Evolutionary conservation across 805 yeast species (phyloP).

Genomic region (Wickerhamomyces hampshirensis): DNA sequence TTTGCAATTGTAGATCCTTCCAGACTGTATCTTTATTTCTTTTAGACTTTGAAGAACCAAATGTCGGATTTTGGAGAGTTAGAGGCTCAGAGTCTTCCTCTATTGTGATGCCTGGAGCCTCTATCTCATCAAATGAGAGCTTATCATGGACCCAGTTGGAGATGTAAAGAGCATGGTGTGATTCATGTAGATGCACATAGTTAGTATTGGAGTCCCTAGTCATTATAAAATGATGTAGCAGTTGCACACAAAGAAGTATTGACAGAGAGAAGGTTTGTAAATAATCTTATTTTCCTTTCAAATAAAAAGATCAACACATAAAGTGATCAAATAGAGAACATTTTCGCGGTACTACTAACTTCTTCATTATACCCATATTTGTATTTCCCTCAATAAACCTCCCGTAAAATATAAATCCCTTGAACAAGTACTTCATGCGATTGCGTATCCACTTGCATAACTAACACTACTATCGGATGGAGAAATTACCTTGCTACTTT

Average conservation of each 20-base stretch:
- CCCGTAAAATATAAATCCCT: too few species aligned
- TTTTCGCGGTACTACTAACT: too few species aligned
- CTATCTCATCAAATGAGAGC: conserved; percentile 25
- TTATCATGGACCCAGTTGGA: conserved; percentile 27
- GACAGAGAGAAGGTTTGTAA: too few species aligned
- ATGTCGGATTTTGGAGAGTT: conserved; percentile 15
- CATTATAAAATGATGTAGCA: too few species aligned
- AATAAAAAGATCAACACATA: too few species aligned
- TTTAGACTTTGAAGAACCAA: conserved; percentile 21
- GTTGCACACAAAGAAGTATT: too few species aligned
- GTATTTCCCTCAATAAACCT: too few species aligned
- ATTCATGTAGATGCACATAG: conserved; percentile 19
- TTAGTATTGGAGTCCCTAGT: not conserved
- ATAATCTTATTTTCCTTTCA: too few species aligned
- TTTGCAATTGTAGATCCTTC: conserved; percentile 25
- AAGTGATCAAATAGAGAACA: too few species aligned
- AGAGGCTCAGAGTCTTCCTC: conserved; percentile 13
- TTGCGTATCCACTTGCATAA: conserved; percentile 71
- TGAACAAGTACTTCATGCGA: conserved; percentile 2
- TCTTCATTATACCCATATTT: too few species aligned
- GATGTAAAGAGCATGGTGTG: conserved; percentile 30
- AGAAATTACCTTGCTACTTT: conserved; percentile 52
- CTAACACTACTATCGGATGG: conserved; percentile 77
- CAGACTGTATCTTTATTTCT: conserved; percentile 18
- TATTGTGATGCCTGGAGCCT: conserved; percentile 10